Evolutionary conservation across 2,329 filamentous ascomycete genomes (phyloP), one percentile per base, ranked within the genome.

Genomic region (Sarocladium brachiariae): DNA sequence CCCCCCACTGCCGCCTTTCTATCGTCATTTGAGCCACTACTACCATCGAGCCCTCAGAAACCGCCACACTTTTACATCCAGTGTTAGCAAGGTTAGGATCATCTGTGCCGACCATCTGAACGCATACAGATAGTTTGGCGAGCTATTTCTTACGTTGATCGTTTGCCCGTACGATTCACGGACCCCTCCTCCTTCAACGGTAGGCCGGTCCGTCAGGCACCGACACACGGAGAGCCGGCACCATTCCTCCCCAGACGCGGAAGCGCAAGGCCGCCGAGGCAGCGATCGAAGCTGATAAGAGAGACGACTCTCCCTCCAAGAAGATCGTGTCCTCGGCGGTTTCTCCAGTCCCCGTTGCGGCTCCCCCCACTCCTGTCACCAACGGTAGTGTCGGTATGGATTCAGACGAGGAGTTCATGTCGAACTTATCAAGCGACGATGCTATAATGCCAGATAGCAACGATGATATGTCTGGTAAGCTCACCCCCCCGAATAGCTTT

Each of bases 331-430:
- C 75, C 73, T 78, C 77, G 71, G 74, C 73, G 61, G 43, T 51
- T 30, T 49, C 46, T 49, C 46, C 46, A 10, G 37, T 47, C 33
- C 48, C 55, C 27, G 49, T 56, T 52, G 70, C 72, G 38, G 77
- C 79, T 35, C 81, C 82, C 19, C 78, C 78, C 14, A 80, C 79
- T 4, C 77, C 80, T 24, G 67, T 77, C 53, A 83, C 80, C 46
- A 71, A 66, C n/a, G 63, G 64, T 19, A 75, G 70, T 49, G 72
- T 73, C 66, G 80, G 74, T 56, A 96, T 96, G 91, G 90, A 96
- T 72, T 96, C 91, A 8, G 92, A 97, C 61, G 90, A 96, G 63
- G 92, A 96, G 54, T 91, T 91, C 68, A 86, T 93, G 79, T 95
- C 87, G 60, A 83, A 84, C 63, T 76, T 84, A 59, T 92, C 88